Conservation (phyloP, 768 basidiomycete species). For the Atractiella rhizophila region DNA sequence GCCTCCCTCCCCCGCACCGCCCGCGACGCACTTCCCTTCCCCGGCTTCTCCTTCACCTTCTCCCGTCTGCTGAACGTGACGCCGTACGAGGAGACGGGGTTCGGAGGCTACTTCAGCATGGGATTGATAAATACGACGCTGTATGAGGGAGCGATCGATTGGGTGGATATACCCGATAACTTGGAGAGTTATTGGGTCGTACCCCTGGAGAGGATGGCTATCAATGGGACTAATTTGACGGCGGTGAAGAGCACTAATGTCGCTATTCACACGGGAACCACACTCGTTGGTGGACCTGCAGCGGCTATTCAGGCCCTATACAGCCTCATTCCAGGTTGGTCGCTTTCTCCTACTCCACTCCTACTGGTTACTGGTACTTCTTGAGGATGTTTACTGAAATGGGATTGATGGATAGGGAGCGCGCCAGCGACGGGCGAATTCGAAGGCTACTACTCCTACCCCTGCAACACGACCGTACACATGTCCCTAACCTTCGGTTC, state of each 20-base stretch:
- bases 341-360: too few relatives aligned
- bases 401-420: background rate
- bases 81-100: slow-evolving; percentile 19
- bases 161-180: slow-evolving; percentile 33
- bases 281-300: slow-evolving; percentile 63
- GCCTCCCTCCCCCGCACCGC: slow-evolving; percentile 26
- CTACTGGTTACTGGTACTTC: too few relatives aligned
- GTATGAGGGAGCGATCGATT: slow-evolving; percentile 67
- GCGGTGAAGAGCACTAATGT: slow-evolving; percentile 35
- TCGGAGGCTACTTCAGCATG: slow-evolving; percentile 21
- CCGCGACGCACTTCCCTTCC: slow-evolving; percentile 6
- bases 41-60: slow-evolving; percentile 38
- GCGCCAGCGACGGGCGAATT: too few relatives aligned
- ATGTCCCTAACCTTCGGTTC: slow-evolving; percentile 12
- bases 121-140: slow-evolving; percentile 45
- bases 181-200: slow-evolving; percentile 56
- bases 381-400: too few relatives aligned
- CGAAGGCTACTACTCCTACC: slow-evolving; percentile 63
- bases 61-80: slow-evolving; percentile 31
- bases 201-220: slow-evolving; percentile 37
- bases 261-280: slow-evolving; percentile 92
- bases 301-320: slow-evolving; percentile 38
- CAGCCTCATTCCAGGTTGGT: slow-evolving; percentile 44
- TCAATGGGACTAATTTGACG: slow-evolving; percentile 31
- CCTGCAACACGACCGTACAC: slow-evolving; percentile 8